Conservation (phyloP, 2,329 filamentous ascomycete species). For the Fusarium sp. region DNA sequence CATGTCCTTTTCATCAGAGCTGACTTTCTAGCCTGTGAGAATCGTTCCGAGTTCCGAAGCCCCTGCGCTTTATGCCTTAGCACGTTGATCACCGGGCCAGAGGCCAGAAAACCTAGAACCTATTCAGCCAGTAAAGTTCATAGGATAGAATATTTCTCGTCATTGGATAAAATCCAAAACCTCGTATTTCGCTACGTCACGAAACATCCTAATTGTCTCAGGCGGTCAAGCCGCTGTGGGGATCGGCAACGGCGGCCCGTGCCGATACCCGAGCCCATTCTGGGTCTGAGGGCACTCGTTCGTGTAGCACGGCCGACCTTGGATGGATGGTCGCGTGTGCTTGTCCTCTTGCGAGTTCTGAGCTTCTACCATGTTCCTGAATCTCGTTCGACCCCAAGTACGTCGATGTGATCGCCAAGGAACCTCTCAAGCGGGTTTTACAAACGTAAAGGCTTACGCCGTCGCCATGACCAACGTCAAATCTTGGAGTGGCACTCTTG, state of each 20-base stretch:
- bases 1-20: rapidly evolving
- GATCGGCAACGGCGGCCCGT: neutral
- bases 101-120: rapidly evolving
- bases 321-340: rapidly evolving
- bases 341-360: rapidly evolving
- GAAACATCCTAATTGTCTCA: neutral
- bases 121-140: too few relatives aligned
- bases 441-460: too few relatives aligned
- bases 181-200: neutral
- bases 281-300: too few relatives aligned
- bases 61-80: rapidly evolving
- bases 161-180: neutral
- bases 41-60: neutral
- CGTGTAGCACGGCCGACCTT: rapidly evolving
- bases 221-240: neutral
- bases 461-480: neutral
- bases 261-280: neutral
- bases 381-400: rapidly evolving
- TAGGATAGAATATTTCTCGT: neutral
- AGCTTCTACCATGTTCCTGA: rapidly evolving
- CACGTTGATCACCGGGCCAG: rapidly evolving
- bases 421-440: too few relatives aligned
- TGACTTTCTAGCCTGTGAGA: rapidly evolving
- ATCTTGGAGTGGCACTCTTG: too few relatives aligned
- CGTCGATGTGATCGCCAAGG: neutral